Evolutionary conservation across 2,329 filamentous ascomycete genomes (phyloP), one percentile per base, ranked within the genome.

Genomic region (Aureobasidium sp.): DNA sequence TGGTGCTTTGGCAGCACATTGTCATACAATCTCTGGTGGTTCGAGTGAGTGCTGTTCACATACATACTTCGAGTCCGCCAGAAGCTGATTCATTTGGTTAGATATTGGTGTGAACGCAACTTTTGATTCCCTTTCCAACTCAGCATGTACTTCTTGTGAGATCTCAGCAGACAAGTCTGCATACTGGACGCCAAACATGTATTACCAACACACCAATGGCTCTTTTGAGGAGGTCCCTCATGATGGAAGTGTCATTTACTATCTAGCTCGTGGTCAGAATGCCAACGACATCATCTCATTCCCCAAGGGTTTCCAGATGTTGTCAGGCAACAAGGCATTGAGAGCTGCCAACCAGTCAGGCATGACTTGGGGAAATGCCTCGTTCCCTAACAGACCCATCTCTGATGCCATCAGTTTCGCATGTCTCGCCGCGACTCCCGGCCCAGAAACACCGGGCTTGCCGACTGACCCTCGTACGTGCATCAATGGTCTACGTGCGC

Each of bases 121-220:
- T 12, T 68, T 63, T 41, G 53, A 64, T 14, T 63, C 45, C 36
- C 51, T 69, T n/a, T 27, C 61, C 31, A 65, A 64, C 49, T 68
- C 68, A 5, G 49, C 63, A 37, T 69, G 67, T 49, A 68, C 66
- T 17, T 64, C 61, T 69, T 75, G 73, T 66, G 70, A 74, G 56
- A 67, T 74, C 47, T 63, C 63, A 11, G 67, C 65, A 15, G 73
- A 75, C 64, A 73, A 73, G 63, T 74, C 72, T 14, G 72, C 72
- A 4, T 75, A 75, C 65, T 74, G 73, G 73, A 71, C 72, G 2
- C 73, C 73, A 3, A 68, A 67, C 8, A 65, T 75, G 2, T 75
- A 74, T 67, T 75, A 73, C 61, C 61, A 66, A 27, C 68, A 72
- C 47, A 64, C 68, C 0, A 74, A 75, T 62, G 72, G 71, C 31